These are phyloP conservation scores for Hemisphaericaspora lyxosophila DNA, from an alignment of 1,139 yeast species.

Conservation along the genomic window DNA sequence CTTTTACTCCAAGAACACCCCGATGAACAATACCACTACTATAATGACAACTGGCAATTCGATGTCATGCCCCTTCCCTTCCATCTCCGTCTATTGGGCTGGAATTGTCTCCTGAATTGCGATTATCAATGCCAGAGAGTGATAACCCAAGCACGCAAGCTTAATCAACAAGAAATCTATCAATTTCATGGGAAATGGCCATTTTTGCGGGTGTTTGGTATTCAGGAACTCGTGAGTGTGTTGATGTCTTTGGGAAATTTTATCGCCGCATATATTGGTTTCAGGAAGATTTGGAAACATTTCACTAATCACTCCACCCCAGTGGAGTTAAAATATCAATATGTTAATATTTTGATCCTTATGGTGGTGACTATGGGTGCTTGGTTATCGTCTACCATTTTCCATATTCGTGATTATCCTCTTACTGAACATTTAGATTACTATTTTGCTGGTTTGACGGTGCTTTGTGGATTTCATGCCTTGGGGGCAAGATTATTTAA, in stretches of 20 bases:
- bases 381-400: slow-evolving; percentile 82
- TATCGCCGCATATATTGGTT: slow-evolving; percentile 69
- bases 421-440: slow-evolving; percentile 86
- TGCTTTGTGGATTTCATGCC: slow-evolving; percentile 73
- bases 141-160: slow-evolving; percentile 56
- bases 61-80: slow-evolving; percentile 38
- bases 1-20: slow-evolving; percentile 24
- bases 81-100: slow-evolving; percentile 51
- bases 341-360: slow-evolving; percentile 36
- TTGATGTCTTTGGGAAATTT: slow-evolving; percentile 79
- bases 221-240: slow-evolving; percentile 84
- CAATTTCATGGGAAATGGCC: slow-evolving; percentile 99
- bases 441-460: slow-evolving; percentile 89
- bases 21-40: slow-evolving; percentile 22
- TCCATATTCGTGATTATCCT: slow-evolving; percentile 81
- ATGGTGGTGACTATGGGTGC: slow-evolving; percentile 75
- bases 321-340: slow-evolving; percentile 22
- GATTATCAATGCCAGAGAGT: slow-evolving; percentile 88
- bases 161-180: slow-evolving; percentile 46
- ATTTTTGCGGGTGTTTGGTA: slow-evolving; percentile 66
- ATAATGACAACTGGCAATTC: slow-evolving; percentile 36
- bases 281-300: slow-evolving; percentile 30
- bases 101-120: slow-evolving; percentile 85
- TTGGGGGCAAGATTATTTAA: slow-evolving; percentile 58
- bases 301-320: slow-evolving; percentile 13